Evolutionary conservation across 2,329 filamentous ascomycete genomes (phyloP).

Genomic region (Neospermospora avenae): DNA sequence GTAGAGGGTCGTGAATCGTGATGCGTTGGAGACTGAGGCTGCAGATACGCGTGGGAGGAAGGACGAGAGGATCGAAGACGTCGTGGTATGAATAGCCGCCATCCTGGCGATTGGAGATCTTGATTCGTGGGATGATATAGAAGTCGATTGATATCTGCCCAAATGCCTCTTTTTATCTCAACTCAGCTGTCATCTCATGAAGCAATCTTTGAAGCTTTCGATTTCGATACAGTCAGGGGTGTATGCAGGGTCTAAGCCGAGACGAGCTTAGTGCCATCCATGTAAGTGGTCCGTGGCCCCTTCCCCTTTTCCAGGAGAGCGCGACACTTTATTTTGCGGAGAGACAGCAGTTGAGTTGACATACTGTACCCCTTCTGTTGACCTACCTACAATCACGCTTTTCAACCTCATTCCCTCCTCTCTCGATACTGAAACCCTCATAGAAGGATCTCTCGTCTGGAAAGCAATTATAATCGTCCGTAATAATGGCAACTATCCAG

Average conservation of each 20-base stretch:
- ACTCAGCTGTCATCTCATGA: background rate
- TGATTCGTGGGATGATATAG: background rate
- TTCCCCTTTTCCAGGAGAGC: conserved; percentile 26
- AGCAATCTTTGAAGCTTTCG: conserved; percentile 27
- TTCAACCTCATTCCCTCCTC: background rate
- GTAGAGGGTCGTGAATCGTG: conserved; percentile 44
- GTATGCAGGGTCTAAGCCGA: conserved; percentile 12
- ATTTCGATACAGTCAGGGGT: conserved; percentile 8
- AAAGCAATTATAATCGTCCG: background rate
- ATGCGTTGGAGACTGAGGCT: conserved; percentile 40
- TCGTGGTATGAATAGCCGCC: conserved; percentile 43
- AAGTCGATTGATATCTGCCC: background rate
- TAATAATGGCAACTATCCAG: conserved; percentile 34
- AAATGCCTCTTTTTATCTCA: background rate
- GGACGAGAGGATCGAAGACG: conserved; percentile 42
- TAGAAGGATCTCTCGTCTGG: conserved; percentile 10
- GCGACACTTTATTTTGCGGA: conserved; percentile 29
- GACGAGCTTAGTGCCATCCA: conserved; percentile 16
- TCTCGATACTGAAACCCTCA: conserved; percentile 1
- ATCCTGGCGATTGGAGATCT: conserved; percentile 36
- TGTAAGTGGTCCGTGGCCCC: conserved; percentile 4
- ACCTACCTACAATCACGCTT: conserved; percentile 11
- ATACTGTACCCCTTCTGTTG: conserved; percentile 22
- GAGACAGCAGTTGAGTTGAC: conserved; percentile 7
- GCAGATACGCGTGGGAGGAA: conserved; percentile 55